Conservation (phyloP, 768 basidiomycete genomes). For the Lactarius quietus region DNA sequence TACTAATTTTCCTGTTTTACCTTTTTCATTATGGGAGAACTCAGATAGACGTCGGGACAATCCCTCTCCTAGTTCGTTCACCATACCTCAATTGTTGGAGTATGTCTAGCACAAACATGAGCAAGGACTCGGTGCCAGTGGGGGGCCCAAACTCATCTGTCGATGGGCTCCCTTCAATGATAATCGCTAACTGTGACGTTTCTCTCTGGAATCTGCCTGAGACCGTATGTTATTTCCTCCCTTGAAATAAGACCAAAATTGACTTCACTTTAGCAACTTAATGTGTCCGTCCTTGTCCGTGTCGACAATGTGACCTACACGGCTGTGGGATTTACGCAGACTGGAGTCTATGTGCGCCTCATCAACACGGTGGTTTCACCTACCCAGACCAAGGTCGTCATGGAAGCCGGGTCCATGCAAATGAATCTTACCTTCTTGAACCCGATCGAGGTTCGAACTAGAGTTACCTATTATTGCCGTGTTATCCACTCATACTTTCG, state of each 20-base stretch:
- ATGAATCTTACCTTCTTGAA: not conserved
- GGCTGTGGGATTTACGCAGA: not conserved
- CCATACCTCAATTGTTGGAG: slow-evolving; percentile 29
- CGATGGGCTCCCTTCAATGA: too few species aligned
- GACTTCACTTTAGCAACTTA: too few species aligned
- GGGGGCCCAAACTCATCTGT: too few species aligned
- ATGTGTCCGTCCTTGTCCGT: not conserved
- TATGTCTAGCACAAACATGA: too few species aligned
- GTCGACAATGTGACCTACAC: not conserved
- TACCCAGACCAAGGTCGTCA: not conserved
- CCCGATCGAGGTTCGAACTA: not conserved
- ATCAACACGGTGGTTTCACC: not conserved
- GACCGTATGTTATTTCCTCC: too few species aligned
- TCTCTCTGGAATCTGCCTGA: too few species aligned
- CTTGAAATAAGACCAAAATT: too few species aligned
- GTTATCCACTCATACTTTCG: not conserved
- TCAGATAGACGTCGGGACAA: not conserved
- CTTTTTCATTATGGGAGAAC: not conserved
- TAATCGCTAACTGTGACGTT: too few species aligned
- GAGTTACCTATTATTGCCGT: not conserved
- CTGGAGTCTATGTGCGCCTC: too few species aligned
- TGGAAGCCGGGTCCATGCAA: not conserved
- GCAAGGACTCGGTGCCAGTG: too few species aligned
- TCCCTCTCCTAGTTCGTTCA: slow-evolving; percentile 30
- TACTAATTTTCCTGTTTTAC: not conserved